These are phyloP conservation scores for Nannizzia gypsea DNA, from an alignment of 2,329 filamentous ascomycete genomes.

Conservation along the genomic window DNA sequence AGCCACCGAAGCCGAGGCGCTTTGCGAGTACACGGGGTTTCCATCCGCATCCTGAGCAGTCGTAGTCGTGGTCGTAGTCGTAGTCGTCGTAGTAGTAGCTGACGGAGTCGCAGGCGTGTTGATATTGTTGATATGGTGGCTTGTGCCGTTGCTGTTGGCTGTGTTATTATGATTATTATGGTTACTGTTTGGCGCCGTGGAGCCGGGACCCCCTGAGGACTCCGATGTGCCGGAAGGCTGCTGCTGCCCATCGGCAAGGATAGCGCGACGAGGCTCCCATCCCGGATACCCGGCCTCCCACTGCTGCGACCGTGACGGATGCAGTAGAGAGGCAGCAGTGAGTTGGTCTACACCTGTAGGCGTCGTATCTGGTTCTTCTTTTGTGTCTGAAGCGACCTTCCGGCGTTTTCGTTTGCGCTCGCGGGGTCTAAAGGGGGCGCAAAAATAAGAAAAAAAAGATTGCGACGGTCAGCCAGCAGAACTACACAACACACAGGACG, in stretches of 20 bases:
- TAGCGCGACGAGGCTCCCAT: constrained; percentile 11
- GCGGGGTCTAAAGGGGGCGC: constrained; percentile 9
- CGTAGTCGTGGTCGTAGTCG: neutral
- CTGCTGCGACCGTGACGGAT: constrained; percentile 7
- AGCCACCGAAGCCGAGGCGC: constrained; percentile 2
- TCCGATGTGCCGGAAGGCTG: constrained; percentile 10
- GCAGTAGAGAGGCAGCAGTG: constrained; percentile 9
- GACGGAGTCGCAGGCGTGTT: constrained; percentile 9
- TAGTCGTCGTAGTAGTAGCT: neutral
- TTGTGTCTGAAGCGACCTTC: constrained; percentile 8
- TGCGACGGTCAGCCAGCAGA: neutral
- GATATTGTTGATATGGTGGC: neutral
- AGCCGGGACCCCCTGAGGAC: constrained; percentile 8
- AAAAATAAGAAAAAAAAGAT: neutral
- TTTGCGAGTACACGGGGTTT: constrained; percentile 7
- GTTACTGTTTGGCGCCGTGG: constrained; percentile 6
- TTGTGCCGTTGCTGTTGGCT: neutral
- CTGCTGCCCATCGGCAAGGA: constrained; percentile 8
- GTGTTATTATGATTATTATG: neutral
- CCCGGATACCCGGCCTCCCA: constrained; percentile 9
- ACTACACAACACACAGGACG: neutral
- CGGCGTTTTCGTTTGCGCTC: constrained; percentile 16
- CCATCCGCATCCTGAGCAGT: constrained; percentile 8
- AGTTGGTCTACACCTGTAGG: neutral
- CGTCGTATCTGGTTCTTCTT: constrained; percentile 5